Evolutionary conservation across 2,329 filamentous ascomycete species (phyloP), one percentile per base, ranked within the genome.

Genomic region (Fusarium newnesense): DNA sequence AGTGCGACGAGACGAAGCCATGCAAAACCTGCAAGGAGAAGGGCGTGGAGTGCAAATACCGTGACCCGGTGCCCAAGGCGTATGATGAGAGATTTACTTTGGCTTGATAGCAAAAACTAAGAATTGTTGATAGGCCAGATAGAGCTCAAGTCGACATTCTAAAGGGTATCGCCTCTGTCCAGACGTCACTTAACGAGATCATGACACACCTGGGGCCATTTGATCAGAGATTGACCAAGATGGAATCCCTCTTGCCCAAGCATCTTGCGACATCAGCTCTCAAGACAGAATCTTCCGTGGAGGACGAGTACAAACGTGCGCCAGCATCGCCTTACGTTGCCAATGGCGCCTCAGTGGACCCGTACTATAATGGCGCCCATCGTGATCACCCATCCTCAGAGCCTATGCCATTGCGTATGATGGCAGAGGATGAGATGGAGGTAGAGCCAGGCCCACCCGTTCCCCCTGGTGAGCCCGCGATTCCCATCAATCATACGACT

Each of bases 51-150:
- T 99, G 94, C 84, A 92, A 94, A 81, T 98, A 98, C 81, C 91
- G 95, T 74, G 95, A 98, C 79, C 93, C 96, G 10, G 93, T 94
- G 28, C 94, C 94, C 21, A 96, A 97, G 79, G 96, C 97, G 94
- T 97, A 87, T 39, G n/a, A n/a, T 16, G 21, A 30, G 12, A 32
- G 43, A 52, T 24, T 49, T 32, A 7, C 39, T 13, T 24, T 36
- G n/a, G 6, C 5, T 21, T 13, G 19, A 21, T 30, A 18, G 8
- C 54, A 16, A 53, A 66, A 13, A 54, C 74, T 75, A 61, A 77
- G 67, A 42, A 36, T 19, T 42, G 32, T 18, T 24, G 49, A 26
- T 64, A 89, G 87, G 62, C 86, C 88, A 72, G 90, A 92, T 77
- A 92, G 91, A 79, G 85, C 88, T 7, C 85, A 88, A 21, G 83